Conservation (phyloP, 2,329 filamentous ascomycete genomes). For the Microcera coccophila region DNA sequence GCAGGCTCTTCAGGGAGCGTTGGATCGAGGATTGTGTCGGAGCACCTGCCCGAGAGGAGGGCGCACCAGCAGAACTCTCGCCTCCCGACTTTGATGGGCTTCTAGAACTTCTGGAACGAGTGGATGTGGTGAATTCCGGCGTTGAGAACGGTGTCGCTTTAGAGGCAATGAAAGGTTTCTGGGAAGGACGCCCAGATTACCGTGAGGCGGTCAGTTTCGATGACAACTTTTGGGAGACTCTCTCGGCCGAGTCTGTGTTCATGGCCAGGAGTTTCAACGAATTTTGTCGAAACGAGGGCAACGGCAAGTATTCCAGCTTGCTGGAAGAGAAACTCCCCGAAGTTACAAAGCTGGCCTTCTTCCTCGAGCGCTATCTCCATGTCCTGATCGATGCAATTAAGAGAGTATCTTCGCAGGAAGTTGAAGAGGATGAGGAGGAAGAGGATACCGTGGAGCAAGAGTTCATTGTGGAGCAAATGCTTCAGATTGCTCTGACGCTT, state of each 20-base stretch:
- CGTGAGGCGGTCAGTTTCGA: constrained; percentile 68
- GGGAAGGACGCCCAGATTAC: constrained; percentile 86
- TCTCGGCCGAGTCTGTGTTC: constrained; percentile 83
- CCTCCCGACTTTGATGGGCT: constrained; percentile 76
- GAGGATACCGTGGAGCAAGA: constrained; percentile 87
- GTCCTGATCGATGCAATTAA: constrained; percentile 63
- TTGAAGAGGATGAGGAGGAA: constrained; percentile 62
- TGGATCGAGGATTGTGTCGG: constrained; percentile 96
- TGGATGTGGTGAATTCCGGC: constrained; percentile 87
- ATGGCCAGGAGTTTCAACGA: constrained; percentile 91
- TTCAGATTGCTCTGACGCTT: constrained; percentile 85
- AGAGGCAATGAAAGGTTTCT: constrained; percentile 94
- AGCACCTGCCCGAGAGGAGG: constrained; percentile 55
- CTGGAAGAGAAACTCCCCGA: constrained; percentile 93
- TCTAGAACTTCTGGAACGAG: constrained; percentile 85
- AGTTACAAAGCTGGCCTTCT: constrained; percentile 85
- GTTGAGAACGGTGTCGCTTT: constrained; percentile 85
- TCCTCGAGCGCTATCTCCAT: constrained; percentile 74
- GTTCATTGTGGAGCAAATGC: constrained; percentile 91
- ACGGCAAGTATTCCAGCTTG: constrained; percentile 69
- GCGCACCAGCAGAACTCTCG: constrained; percentile 52
- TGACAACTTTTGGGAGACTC: constrained; percentile 73
- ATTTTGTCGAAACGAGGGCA: constrained; percentile 73
- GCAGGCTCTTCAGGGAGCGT: constrained; percentile 84
- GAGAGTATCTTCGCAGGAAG: constrained; percentile 52